phyloP scores from a whole-genome alignment of 1,139 yeast genomes.

The Yamadazyma dendronema region DNA sequence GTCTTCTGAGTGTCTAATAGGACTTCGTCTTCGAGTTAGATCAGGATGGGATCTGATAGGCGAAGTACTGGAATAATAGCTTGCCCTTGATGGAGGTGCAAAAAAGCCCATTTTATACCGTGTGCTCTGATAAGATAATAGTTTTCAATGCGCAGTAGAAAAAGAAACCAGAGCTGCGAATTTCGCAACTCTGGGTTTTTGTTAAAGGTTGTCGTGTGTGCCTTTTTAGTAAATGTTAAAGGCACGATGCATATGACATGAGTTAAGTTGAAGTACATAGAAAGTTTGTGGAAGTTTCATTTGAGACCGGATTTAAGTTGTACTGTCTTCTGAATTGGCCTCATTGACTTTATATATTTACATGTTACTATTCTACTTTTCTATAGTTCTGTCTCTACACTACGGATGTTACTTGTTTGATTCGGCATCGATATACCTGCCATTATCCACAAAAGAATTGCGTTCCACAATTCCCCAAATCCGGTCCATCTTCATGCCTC shows the following conservation, averaged over 20 bases:
- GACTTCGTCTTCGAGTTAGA: constrained; percentile 10
- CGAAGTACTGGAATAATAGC: constrained; percentile 8
- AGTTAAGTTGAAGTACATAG: no score
- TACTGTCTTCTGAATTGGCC: no score
- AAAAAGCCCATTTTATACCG: constrained; percentile 17
- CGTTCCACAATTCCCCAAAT: constrained; percentile 77
- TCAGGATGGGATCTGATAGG: constrained; percentile 18
- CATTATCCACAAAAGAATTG: constrained; percentile 65
- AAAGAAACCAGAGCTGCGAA: constrained; percentile 1
- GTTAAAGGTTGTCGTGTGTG: no score
- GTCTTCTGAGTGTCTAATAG: constrained; percentile 1
- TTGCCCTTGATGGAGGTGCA: constrained; percentile 11
- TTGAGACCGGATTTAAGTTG: no score
- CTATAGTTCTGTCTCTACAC: no score
- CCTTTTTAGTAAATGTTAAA: no score
- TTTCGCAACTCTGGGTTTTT: not conserved
- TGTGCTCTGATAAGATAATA: not conserved
- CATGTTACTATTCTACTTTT: no score
- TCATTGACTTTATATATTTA: no score
- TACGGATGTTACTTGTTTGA: no score
- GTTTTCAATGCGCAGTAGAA: not conserved
- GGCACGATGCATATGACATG: no score
- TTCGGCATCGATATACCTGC: constrained; percentile 46
- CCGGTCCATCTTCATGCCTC: constrained; percentile 82
- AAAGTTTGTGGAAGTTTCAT: no score